Conservation (phyloP, 2,329 filamentous ascomycete genomes). For the Scedosporium dehoogii region DNA sequence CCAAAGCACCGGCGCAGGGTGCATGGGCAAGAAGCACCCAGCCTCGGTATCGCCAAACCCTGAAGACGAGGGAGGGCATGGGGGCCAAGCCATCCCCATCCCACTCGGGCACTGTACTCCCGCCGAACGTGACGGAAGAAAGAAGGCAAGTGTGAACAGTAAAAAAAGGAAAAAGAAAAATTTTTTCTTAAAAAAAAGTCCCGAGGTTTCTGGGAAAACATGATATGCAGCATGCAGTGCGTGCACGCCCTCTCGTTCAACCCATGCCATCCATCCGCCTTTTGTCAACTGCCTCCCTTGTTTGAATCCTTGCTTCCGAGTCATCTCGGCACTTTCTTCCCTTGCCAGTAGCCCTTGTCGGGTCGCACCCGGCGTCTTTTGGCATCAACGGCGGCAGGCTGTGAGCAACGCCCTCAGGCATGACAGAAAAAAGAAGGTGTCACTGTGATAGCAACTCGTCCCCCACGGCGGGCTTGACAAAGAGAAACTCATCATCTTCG, state of each 20-base stretch:
- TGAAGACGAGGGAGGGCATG: neutral
- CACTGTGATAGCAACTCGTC: neutral
- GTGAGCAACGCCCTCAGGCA: too few relatives aligned
- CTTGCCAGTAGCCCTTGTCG: too few relatives aligned
- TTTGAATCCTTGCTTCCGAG: too few relatives aligned
- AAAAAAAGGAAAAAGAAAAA: too few relatives aligned
- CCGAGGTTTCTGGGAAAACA: neutral
- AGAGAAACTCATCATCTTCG: neutral
- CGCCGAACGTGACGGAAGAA: neutral
- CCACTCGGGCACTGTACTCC: neutral
- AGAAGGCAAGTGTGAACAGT: too few relatives aligned
- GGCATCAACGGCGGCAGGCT: too few relatives aligned
- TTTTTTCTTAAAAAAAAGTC: neutral
- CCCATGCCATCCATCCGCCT: neutral
- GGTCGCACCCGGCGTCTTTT: too few relatives aligned
- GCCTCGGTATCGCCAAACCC: neutral
- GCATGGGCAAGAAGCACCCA: neutral
- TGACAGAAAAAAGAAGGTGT: neutral
- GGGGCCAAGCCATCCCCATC: neutral
- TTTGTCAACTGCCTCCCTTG: neutral
- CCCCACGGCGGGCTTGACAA: neutral
- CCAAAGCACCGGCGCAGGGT: neutral
- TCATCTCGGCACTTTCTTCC: too few relatives aligned
- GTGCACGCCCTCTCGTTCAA: neutral
- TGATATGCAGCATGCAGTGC: neutral